Conservation (phyloP, 176 grass and related monocot genomes). For the Elymus sibiricus region DNA sequence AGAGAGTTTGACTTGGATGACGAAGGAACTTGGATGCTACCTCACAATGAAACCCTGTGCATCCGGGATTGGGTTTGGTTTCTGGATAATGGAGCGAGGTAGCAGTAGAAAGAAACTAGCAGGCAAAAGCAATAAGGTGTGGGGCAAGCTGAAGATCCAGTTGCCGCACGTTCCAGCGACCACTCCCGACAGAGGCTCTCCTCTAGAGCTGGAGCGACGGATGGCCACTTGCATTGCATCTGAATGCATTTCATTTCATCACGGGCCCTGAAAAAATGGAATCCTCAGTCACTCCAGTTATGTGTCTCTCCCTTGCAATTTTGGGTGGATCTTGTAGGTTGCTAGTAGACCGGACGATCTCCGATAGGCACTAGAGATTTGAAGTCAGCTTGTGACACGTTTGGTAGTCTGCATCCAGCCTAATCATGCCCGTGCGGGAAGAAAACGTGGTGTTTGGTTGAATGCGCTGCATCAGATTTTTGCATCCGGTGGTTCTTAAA, state of each 20-base stretch:
- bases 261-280: neutral
- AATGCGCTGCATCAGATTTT: too few species aligned
- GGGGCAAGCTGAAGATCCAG: conserved; percentile 30
- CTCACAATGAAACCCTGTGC: too few species aligned
- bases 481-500: too few species aligned
- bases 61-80: neutral
- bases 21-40: too few species aligned
- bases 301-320: neutral
- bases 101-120: neutral
- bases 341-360: neutral
- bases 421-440: too few species aligned
- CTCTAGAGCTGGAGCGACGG: neutral
- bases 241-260: neutral
- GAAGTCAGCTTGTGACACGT: neutral
- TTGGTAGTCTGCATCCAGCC: too few species aligned
- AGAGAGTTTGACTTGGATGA: too few species aligned
- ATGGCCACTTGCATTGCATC: neutral
- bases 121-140: neutral
- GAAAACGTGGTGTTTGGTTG: too few species aligned
- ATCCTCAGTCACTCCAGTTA: neutral
- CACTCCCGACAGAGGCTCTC: neutral
- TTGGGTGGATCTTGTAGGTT: neutral
- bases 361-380: neutral
- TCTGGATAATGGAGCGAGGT: neutral
- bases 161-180: neutral